Base-by-base conservation (phyloP, 2,329 filamentous ascomycete genomes). In the Akanthomyces uredinophilus region DNA sequence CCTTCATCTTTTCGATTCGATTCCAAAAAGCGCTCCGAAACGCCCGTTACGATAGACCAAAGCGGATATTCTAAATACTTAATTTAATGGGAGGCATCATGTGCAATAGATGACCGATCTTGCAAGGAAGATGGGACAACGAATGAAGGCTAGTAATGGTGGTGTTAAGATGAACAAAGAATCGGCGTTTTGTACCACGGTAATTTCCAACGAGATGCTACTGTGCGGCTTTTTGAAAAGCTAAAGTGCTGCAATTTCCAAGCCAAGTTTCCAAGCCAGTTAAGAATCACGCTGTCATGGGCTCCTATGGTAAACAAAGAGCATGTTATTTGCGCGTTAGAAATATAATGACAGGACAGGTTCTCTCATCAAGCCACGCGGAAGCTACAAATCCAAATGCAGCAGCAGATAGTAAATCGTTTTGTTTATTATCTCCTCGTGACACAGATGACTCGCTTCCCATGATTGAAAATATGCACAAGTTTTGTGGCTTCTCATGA, bases 401-500 rank as follows among this genome's bases (percentile, higher is more conserved):
- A 27, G 20, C 14, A 27, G 29, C 44, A 18, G n/a, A 43, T 37
- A 43, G 20, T 35, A 46, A 24, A 51, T 37, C 10, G n/a, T 53
- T 51, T 53, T 47, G 46, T 60, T 37, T 47, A 54, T 60, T 37
- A 54, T 54, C 47, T 50, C 50, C 35, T 47, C 50, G 47, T 27
- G 50, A 60, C 58, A 54, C 49, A 60, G 41, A 60, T 60, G 49
- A 54, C 39, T 60, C 58, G 58, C 50, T 60, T 60, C 27, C 41
- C 58, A 60, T 60, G 50, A 54, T 60, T 60, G 58, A 50, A 60
- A 60, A 60, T 60, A 60, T 60, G 58, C 58, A 60, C 58, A 60
- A 60, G 22, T 39, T 60, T 44, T 39, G 49, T 60, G 58, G 47
- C 58, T 53, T 37, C 47, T 47, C 39, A 29, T 37, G 50, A 52